These are phyloP conservation scores for Myriosclerotinia scirpicola DNA, from an alignment of 2,329 filamentous ascomycete genomes.

Conservation along the genomic window DNA sequence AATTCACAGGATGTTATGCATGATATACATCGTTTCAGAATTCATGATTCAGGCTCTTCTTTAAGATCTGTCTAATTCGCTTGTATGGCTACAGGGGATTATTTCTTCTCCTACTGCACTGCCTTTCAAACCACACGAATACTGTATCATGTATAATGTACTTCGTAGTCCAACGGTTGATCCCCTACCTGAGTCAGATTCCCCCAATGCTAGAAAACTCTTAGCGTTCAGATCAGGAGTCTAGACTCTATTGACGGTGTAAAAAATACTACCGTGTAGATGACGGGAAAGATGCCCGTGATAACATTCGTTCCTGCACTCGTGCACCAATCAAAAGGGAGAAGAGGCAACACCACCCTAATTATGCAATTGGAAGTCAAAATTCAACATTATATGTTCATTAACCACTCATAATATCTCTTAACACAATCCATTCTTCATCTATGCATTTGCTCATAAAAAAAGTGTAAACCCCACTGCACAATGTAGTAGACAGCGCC, in stretches of 20 bases:
- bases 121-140: background rate
- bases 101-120: no score
- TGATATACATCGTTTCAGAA: background rate
- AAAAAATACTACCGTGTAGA: background rate
- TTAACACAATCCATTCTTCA: background rate
- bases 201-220: background rate
- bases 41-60: background rate
- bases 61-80: slow-evolving; percentile 6
- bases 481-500: slow-evolving; percentile 8
- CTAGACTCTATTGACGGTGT: background rate
- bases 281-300: background rate
- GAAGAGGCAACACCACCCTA: background rate
- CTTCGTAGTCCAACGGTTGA: background rate
- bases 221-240: background rate
- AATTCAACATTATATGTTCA: background rate
- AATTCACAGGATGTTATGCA: no score
- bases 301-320: background rate
- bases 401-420: background rate
- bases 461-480: slow-evolving; percentile 3
- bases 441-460: background rate
- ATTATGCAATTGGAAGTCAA: background rate
- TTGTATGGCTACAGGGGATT: background rate
- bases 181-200: background rate
- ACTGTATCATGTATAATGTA: background rate
- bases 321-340: background rate